Evolutionary conservation across 345 rosid species (phyloP), one percentile per base, ranked within the genome.

Genomic region (Brassica juncea): DNA sequence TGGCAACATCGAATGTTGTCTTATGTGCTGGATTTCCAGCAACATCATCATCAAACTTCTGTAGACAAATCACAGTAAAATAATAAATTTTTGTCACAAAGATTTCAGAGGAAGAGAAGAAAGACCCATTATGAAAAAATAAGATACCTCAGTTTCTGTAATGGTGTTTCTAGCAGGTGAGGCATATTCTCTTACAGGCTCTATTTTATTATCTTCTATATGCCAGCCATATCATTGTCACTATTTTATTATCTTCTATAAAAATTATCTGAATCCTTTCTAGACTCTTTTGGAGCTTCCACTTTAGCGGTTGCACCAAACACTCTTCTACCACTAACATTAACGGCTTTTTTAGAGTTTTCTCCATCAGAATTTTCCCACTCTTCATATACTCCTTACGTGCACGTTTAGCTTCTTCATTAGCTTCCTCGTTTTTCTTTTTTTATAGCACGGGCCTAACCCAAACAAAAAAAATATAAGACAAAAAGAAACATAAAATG

Each of bases 401-500:
- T 27, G 30, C 30, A 27, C 30, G 30, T 27, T 27, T 27, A 27
- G 30, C 30, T 27, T 27, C 30, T 27, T 27, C 30, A 27, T 27
- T 27, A 27, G 91, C 93, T 82, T 82, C 89, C 68, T 93, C 97
- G 71, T 81, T 84, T 73, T 81, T 84, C 84, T 27, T 86, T 93
- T 79, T 88, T 87, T 88, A 90, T 34, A 25, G 96, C 96, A 5
- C 99, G 93, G 16, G 79, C 87, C 98, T 94, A 81, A 58, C 30
- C 30, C 30, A 27, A 27, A 27, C 57, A 32, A 34, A 5, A 61
- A 31, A 32, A 37, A 44, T 34, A 77, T 14, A 19, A 59, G 71
- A 60, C 8, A 52, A 73, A 27, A 27, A 27, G 2, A 27, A 27
- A 71, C n/a, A 58, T 39, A 39, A 37, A 27, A 44, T 21, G 47